These are phyloP conservation scores for Cystoderma amianthinum DNA, from an alignment of 768 basidiomycete species.

Conservation along the genomic window DNA sequence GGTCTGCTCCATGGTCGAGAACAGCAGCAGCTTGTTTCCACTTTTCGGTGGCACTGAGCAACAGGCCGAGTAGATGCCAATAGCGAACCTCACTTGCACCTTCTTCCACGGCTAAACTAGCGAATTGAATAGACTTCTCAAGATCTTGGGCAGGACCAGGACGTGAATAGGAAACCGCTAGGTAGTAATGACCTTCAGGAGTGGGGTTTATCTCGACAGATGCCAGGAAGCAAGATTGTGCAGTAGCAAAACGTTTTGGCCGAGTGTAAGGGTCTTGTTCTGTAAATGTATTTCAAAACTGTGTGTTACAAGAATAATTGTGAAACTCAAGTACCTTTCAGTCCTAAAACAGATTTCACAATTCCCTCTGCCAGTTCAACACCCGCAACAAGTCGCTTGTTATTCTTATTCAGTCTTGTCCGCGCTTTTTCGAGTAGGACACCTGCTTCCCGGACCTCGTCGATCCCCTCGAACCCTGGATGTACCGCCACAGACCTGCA, in stretches of 20 bases:
- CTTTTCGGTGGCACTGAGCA: slow-evolving; percentile 73
- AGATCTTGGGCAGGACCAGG: slow-evolving; percentile 61
- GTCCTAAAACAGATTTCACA: slow-evolving; percentile 60
- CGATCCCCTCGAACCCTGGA: slow-evolving; percentile 35
- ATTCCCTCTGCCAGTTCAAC: slow-evolving; percentile 69
- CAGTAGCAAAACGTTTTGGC: slow-evolving; percentile 46
- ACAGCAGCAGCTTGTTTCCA: slow-evolving; percentile 75
- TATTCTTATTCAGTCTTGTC: slow-evolving; percentile 38
- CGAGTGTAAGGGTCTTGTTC: slow-evolving; percentile 65
- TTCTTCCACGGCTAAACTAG: slow-evolving; percentile 67
- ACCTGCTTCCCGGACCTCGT: slow-evolving; percentile 58
- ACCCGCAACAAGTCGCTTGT: slow-evolving; percentile 49
- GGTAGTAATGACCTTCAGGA: slow-evolving; percentile 64
- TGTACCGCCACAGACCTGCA: slow-evolving; percentile 36
- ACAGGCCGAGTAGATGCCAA: slow-evolving; percentile 87
- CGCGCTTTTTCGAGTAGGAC: slow-evolving; percentile 54
- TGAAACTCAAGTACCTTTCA: slow-evolving; percentile 43
- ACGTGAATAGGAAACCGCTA: slow-evolving; percentile 69
- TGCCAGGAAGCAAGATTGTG: slow-evolving; percentile 41
- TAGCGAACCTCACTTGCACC: slow-evolving; percentile 59
- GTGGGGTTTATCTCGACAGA: slow-evolving; percentile 45
- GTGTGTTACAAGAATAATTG: background rate
- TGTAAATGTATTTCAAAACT: slow-evolving; percentile 14
- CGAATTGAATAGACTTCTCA: slow-evolving; percentile 57
- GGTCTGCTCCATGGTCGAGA: slow-evolving; percentile 65